phyloP scores from a whole-genome alignment of 331 rosid species.

The Acacia concinna region DNA sequence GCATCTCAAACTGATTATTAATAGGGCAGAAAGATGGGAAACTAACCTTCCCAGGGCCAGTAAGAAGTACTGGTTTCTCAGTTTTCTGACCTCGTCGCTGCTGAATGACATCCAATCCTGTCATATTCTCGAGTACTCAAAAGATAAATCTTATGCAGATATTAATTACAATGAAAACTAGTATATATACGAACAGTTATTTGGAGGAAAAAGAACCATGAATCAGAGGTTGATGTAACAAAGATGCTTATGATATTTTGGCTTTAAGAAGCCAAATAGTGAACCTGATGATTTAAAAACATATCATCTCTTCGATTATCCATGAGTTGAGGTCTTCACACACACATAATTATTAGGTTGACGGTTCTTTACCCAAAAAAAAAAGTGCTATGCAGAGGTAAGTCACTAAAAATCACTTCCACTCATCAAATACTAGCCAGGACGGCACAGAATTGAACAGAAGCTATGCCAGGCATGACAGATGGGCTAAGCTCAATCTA shows the following conservation, averaged over 20 bases:
- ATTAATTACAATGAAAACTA: not conserved
- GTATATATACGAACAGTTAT: not conserved
- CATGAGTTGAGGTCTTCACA: not conserved
- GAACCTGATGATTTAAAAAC: not conserved
- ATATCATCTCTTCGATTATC: constrained; percentile 3
- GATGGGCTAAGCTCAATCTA: not conserved
- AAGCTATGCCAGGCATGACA: not conserved
- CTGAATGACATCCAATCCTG: constrained; percentile 86
- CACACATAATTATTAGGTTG: not conserved
- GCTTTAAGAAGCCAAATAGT: not conserved
- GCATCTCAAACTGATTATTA: constrained; percentile 28
- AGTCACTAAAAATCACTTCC: not conserved
- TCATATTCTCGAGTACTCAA: not conserved
- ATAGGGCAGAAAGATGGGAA: not conserved
- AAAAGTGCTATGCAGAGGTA: not conserved
- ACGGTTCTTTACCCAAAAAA: not conserved
- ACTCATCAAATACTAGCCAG: not conserved
- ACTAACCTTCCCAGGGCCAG: constrained; percentile 88
- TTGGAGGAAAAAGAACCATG: not conserved
- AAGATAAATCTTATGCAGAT: not conserved
- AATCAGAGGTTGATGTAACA: constrained; percentile 3
- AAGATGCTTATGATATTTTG: not conserved
- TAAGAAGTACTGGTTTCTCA: constrained; percentile 80
- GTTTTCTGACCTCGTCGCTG: constrained; percentile 81
- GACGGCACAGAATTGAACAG: not conserved